Base-by-base conservation (phyloP, 2,329 filamentous ascomycete genomes). In the Botrytis elliptica region DNA sequence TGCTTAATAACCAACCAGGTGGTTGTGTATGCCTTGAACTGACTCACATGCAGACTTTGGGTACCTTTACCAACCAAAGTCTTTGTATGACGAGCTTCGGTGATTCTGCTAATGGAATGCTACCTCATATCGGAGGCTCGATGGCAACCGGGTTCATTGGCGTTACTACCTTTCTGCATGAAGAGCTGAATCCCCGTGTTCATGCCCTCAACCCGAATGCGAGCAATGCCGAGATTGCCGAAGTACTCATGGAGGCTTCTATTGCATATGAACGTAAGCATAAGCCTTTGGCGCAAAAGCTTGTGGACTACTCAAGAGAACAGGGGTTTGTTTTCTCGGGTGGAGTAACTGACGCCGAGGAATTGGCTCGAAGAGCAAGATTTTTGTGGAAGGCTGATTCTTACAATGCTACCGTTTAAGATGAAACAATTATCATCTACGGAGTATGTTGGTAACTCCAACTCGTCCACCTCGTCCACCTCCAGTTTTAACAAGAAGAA, bases 71-170 rank as follows among this genome's bases (percentile, higher is more conserved):
- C 36, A 75, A 75, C 29, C 20, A 63, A 60, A 59, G 72, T 36
- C 69, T 71, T 14, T 65, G 59, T n/a, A 74, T 74, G 70, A 74
- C 74, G 22, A 71, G 60, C 44, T 75, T 74, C n/a, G 70, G 74
- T 14, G 74, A 74, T 49, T 70, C 74, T 36, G 73, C 73, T 9
- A 74, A 75, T 33, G 74, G 73, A 46, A 75, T 73, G 70, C 70
- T 74, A 16, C 74, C 74, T 67, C 73, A 75, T 36, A 73, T 73
- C 36, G 73, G 46, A 22, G 74, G 73, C n/a, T 74, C 73, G 42
- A 73, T 75, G 74, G 72, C 70, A 49, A 73, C 66, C 29, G 73
- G 70, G 8, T 75, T 73, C 40, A 74, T 74, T 42, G 73, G 73
- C 12, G 67, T 70, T 22, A 73, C 74, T 63, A 74, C 63, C 22